phyloP scores from a whole-genome alignment of 768 basidiomycete species.

The Serpula lacrymans region DNA sequence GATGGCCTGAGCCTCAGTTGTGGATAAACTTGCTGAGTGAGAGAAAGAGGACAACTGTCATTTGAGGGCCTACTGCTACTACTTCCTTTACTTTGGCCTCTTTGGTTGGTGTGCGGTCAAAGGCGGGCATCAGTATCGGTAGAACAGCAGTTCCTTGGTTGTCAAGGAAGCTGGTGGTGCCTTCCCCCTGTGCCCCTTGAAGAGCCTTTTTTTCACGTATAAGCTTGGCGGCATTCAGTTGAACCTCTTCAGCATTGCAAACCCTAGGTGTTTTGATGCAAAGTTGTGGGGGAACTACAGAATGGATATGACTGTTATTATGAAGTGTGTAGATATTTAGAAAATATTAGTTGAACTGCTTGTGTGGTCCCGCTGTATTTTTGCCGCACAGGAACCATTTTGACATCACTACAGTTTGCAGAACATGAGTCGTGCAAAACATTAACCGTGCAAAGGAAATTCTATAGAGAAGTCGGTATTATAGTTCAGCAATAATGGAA shows the following conservation, averaged over 20 bases:
- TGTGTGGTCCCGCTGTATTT: conserved; percentile 19
- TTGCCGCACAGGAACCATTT: conserved; percentile 14
- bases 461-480: conserved; percentile 6
- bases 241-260: not conserved
- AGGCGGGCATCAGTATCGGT: no score
- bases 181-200: conserved; percentile 1
- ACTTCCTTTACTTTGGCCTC: no score
- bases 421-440: conserved; percentile 3
- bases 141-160: no score
- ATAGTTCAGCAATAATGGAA: not conserved
- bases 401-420: conserved; percentile 1
- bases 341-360: conserved; percentile 6
- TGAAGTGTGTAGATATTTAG: conserved; percentile 14
- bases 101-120: no score
- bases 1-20: no score
- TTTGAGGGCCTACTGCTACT: no score
- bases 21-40: no score
- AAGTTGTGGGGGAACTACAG: no score
- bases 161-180: no score
- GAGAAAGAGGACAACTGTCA: no score
- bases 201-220: not conserved
- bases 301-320: no score
- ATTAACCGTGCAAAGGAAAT: conserved; percentile 5
- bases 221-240: not conserved
- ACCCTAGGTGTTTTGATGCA: not conserved